phyloP scores from a whole-genome alignment of 768 basidiomycete genomes.

The Omphalotus guepiniiformis region DNA sequence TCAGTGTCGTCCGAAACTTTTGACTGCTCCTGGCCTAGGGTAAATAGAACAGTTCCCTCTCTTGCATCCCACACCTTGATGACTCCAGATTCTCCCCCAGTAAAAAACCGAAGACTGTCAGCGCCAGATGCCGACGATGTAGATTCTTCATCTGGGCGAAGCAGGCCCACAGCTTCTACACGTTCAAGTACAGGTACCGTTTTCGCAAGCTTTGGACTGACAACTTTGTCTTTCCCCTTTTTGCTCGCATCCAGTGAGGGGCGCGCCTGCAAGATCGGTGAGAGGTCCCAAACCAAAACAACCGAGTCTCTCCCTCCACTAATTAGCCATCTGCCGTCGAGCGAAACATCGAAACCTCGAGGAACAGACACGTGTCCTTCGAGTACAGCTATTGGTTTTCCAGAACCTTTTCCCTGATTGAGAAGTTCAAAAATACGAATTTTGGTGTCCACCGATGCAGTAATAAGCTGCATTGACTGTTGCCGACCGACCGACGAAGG shows the following conservation, averaged over 20 bases:
- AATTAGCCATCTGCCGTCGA: conserved; percentile 85
- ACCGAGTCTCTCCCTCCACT: conserved; percentile 93
- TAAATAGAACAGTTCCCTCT: conserved; percentile 58
- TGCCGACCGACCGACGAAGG: conserved; percentile 41
- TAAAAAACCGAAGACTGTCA: conserved; percentile 64
- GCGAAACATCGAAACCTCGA: conserved; percentile 79
- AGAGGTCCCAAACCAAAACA: conserved; percentile 88
- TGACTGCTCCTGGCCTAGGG: conserved; percentile 48
- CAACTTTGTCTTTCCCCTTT: conserved; percentile 46
- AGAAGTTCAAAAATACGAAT: conserved; percentile 91
- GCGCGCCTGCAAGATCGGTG: conserved; percentile 21
- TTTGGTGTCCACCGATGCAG: conserved; percentile 87
- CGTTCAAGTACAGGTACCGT: conserved; percentile 84
- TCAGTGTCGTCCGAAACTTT: conserved; percentile 52
- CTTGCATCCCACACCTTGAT: conserved; percentile 83
- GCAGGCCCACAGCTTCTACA: conserved; percentile 79
- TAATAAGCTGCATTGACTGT: conserved; percentile 73
- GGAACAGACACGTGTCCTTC: conserved; percentile 97
- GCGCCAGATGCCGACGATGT: conserved; percentile 36
- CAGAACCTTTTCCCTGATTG: conserved; percentile 49
- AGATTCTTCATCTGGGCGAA: conserved; percentile 48
- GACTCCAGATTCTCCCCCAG: conserved; percentile 87
- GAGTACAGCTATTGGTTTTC: conserved; percentile 73
- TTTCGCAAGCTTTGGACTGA: conserved; percentile 58
- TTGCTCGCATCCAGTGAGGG: conserved; percentile 21